Base-by-base conservation (phyloP, 2,329 filamentous ascomycete species). In the Neofusicoccum cordaticola region DNA sequence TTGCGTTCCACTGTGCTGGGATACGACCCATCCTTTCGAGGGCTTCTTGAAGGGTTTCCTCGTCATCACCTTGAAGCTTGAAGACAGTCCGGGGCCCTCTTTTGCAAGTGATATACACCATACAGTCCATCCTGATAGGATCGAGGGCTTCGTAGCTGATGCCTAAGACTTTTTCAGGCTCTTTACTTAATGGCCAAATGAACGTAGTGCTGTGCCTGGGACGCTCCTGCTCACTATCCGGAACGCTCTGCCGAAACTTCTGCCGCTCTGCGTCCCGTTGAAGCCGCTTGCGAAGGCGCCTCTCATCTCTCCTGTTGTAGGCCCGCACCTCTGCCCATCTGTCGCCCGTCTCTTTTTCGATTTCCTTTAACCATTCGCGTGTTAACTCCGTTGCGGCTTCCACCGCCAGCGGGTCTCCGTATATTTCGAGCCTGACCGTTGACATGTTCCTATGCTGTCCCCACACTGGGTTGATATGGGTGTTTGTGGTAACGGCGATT, bases 141-240 rank as follows among this genome's bases (percentile, higher is more conserved):
- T 77, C 69, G 2, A 77, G 62, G 4, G 48, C 66, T 65, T 73
- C 71, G 2, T 75, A 68, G 41, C 70, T 71, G 58, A 67, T 66
- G 5, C 73, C 72, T 41, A 77, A 74, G 1, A 67, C 50, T 69
- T 72, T 47, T n/a, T 39, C 41, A 4, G 51, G 62, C 15, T 48
- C 37, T n/a, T 19, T 60, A 11, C n/a, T n/a, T 22, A 51, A 6
- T 6, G 53, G 34, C 53, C 52, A 58, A 6, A 34, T 6, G 27
- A 64, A 39, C 6, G 13, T 19, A 31, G 19, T 6, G 8, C 4
- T 48, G 34, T 35, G 31, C 2, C 5, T 2, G 3, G 39, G 51
- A 12, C 41, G 31, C 27, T 17, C n/a, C 48, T 35, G 37, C 7
- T 31, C 5, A 31, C 4, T 31, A 7, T 17, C 37, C 27, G 17